These are phyloP conservation scores for Rutstroemia sp. DNA, from an alignment of 2,329 filamentous ascomycete genomes.

Conservation along the genomic window DNA sequence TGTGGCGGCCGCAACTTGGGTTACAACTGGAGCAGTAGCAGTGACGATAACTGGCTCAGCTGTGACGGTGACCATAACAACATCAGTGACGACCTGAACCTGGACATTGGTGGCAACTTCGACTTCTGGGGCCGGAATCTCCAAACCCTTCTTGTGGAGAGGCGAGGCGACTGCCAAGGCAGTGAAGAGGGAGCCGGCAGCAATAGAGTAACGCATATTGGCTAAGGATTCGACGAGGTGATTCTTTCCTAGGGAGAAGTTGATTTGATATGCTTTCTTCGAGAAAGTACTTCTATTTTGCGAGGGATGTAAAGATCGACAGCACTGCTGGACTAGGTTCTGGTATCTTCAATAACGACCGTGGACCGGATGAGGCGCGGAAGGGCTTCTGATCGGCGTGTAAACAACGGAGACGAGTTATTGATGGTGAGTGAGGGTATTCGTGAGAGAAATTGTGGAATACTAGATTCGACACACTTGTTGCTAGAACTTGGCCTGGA, in stretches of 20 bases:
- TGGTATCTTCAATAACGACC: slow-evolving; percentile 13
- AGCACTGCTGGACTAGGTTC: slow-evolving; percentile 28
- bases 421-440: slow-evolving; percentile 1
- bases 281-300: slow-evolving; percentile 18
- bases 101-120: slow-evolving; percentile 13
- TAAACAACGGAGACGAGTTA: not conserved
- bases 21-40: not conserved
- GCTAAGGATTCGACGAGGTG: not conserved
- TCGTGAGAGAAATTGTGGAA: not conserved
- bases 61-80: slow-evolving; percentile 33
- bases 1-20: not conserved
- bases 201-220: slow-evolving; percentile 36
- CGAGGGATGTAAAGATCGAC: slow-evolving; percentile 16
- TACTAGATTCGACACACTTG: not conserved
- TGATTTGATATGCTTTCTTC: slow-evolving; percentile 18
- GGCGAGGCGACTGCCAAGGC: slow-evolving; percentile 31
- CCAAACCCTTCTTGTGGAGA: slow-evolving; percentile 22
- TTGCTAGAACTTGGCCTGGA: not conserved
- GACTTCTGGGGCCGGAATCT: not conserved
- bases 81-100: slow-evolving; percentile 28
- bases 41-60: slow-evolving; percentile 14
- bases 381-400: not conserved
- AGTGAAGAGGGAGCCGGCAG: slow-evolving; percentile 31
- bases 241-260: slow-evolving; percentile 3
- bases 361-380: not conserved